Evolutionary conservation across 768 basidiomycete species (phyloP).

Genomic region (Mycena maculata): DNA sequence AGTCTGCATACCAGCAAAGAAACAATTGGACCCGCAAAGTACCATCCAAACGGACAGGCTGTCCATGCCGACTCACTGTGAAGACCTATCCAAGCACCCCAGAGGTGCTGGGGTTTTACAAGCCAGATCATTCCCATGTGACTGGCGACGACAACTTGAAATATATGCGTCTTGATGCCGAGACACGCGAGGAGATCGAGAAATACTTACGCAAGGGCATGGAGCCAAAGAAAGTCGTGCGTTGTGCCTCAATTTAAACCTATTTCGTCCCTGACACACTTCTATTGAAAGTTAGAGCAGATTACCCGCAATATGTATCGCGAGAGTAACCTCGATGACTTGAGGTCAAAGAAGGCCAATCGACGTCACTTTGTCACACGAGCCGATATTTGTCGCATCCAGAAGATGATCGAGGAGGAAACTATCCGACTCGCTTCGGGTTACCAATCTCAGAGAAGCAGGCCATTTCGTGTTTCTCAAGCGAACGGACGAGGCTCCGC

Average conservation of each 20-base stretch:
- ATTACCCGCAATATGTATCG: not conserved
- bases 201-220: not conserved
- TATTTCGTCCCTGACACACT: too few species aligned
- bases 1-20: not conserved
- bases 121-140: not conserved
- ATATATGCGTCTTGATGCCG: not conserved
- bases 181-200: not conserved
- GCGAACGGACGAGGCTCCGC: not conserved
- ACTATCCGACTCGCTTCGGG: not conserved
- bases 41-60: not conserved
- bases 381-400: not conserved
- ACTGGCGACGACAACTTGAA: not conserved
- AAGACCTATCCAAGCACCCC: not conserved
- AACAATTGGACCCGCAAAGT: not conserved
- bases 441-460: not conserved
- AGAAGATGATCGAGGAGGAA: too few species aligned
- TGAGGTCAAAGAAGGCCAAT: not conserved
- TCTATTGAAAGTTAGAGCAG: not conserved
- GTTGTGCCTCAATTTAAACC: not conserved
- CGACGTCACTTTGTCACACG: not conserved
- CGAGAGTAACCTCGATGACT: not conserved
- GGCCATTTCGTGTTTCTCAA: conserved; percentile 15
- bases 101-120: not conserved
- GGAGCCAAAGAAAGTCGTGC: not conserved
- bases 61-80: not conserved